phyloP scores from a whole-genome alignment of 768 basidiomycete genomes.

The Russula compacta region DNA sequence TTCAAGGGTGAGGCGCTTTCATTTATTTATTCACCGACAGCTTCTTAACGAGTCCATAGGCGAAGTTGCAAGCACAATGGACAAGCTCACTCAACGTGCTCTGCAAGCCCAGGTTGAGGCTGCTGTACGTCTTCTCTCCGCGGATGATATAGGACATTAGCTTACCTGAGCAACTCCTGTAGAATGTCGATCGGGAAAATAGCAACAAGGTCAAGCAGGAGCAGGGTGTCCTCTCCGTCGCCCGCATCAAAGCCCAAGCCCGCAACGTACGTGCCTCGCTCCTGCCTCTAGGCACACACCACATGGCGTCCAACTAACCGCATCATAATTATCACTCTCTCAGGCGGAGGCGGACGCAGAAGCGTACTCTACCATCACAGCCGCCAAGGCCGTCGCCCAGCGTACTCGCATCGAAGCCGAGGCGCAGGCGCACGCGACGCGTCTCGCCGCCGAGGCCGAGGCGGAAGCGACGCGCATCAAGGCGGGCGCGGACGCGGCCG shows the following conservation, averaged over 20 bases:
- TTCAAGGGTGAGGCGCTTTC: constrained; percentile 49
- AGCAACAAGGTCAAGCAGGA: constrained; percentile 83
- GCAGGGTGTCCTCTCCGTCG: constrained; percentile 68
- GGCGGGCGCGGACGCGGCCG: constrained; percentile 51
- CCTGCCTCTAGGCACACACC: background rate
- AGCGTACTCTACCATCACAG: constrained; percentile 64
- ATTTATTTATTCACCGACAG: background rate
- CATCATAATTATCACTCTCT: background rate
- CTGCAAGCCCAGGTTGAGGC: constrained; percentile 84
- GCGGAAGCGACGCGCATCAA: constrained; percentile 58
- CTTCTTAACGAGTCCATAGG: constrained; percentile 24
- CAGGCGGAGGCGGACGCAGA: constrained; percentile 66
- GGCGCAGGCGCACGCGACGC: constrained; percentile 69
- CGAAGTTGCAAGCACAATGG: constrained; percentile 79
- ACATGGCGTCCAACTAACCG: background rate
- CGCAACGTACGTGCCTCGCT: constrained; percentile 33
- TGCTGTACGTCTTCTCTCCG: constrained; percentile 39
- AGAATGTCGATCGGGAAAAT: constrained; percentile 84
- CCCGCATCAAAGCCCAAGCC: constrained; percentile 63
- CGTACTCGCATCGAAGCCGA: constrained; percentile 58
- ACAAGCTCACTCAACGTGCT: constrained; percentile 75
- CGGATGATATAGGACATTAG: background rate
- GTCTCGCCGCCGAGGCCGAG: constrained; percentile 67
- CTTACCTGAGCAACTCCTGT: background rate
- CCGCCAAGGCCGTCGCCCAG: constrained; percentile 66